These are phyloP conservation scores for Alternaria gaisen DNA, from an alignment of 2,329 filamentous ascomycete genomes.

Conservation along the genomic window DNA sequence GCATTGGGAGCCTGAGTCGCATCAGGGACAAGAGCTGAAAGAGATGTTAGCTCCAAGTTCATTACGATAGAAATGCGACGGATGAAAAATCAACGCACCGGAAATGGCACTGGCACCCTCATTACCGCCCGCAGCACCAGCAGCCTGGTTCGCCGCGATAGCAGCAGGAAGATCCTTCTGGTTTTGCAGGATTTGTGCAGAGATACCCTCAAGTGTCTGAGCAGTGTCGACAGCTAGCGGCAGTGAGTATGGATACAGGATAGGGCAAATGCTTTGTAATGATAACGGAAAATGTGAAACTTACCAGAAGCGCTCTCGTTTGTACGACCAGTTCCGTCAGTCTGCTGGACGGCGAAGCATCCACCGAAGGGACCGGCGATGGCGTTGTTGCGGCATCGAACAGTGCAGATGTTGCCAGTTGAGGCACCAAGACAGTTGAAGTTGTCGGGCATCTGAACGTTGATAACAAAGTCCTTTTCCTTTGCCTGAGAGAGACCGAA, in stretches of 20 bases:
- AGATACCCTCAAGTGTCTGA: slow-evolving; percentile 57
- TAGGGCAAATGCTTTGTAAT: slow-evolving; percentile 8
- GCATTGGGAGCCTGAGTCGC: slow-evolving; percentile 20
- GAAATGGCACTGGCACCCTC: slow-evolving; percentile 53
- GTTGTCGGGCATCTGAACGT: slow-evolving; percentile 64
- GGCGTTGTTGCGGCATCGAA: slow-evolving; percentile 69
- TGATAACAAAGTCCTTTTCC: slow-evolving; percentile 65
- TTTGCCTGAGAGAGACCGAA: slow-evolving; percentile 68
- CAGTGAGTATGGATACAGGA: slow-evolving; percentile 32
- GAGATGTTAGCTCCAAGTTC: slow-evolving; percentile 14
- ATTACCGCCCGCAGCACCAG: slow-evolving; percentile 50
- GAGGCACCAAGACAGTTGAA: slow-evolving; percentile 62
- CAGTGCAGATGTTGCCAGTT: slow-evolving; percentile 69
- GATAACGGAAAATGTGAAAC: slow-evolving; percentile 11
- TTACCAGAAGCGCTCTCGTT: slow-evolving; percentile 41
- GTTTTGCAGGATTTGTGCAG: slow-evolving; percentile 62
- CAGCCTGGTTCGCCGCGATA: slow-evolving; percentile 57
- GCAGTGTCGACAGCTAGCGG: slow-evolving; percentile 56
- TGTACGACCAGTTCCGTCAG: slow-evolving; percentile 51
- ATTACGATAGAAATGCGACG: slow-evolving; percentile 24
- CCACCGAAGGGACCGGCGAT: slow-evolving; percentile 70
- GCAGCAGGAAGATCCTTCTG: slow-evolving; percentile 60
- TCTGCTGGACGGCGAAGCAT: slow-evolving; percentile 67
- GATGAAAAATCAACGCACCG: slow-evolving; percentile 41
- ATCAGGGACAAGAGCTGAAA: slow-evolving; percentile 26